These are phyloP conservation scores for Backusella tarrabulga DNA, from an alignment of 192 early-diverging fungal species.

Conservation along the genomic window DNA sequence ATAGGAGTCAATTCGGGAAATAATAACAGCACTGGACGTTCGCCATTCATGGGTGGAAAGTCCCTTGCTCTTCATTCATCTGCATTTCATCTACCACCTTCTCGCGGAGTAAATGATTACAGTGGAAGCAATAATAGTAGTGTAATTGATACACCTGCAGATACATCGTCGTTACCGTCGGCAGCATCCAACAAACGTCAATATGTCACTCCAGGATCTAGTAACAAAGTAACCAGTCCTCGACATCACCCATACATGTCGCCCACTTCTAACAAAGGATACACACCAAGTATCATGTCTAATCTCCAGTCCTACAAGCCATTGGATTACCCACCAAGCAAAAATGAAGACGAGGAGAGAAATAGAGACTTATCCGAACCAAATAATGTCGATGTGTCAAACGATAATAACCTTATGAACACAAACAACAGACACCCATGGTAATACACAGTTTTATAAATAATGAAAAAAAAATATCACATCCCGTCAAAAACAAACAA, in stretches of 20 bases:
- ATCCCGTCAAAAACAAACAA: background rate
- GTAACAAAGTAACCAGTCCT: background rate
- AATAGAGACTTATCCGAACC: background rate
- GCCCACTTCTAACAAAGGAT: background rate
- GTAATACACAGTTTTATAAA: conserved; percentile 2
- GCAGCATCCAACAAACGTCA: background rate
- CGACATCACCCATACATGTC: conserved; percentile 16
- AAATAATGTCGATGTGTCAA: conserved; percentile 3
- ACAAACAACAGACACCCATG: conserved; percentile 6
- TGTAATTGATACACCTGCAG: background rate
- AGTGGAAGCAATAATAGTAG: background rate
- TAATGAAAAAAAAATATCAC: conserved; percentile 1
- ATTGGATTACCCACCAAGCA: background rate
- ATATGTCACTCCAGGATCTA: background rate
- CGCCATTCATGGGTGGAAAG: background rate
- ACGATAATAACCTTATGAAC: background rate
- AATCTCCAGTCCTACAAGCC: conserved; percentile 7
- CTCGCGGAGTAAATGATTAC: conserved; percentile 1
- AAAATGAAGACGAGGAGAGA: background rate
- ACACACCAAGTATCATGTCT: conserved; percentile 13
- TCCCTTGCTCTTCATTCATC: conserved; percentile 9
- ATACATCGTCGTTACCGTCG: background rate
- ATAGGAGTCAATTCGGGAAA: background rate
- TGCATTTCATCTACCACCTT: conserved; percentile 17
- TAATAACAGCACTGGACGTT: background rate